Conservation (phyloP, 2,329 filamentous ascomycete species). For the Arthrobotrys pseudoclavata region DNA sequence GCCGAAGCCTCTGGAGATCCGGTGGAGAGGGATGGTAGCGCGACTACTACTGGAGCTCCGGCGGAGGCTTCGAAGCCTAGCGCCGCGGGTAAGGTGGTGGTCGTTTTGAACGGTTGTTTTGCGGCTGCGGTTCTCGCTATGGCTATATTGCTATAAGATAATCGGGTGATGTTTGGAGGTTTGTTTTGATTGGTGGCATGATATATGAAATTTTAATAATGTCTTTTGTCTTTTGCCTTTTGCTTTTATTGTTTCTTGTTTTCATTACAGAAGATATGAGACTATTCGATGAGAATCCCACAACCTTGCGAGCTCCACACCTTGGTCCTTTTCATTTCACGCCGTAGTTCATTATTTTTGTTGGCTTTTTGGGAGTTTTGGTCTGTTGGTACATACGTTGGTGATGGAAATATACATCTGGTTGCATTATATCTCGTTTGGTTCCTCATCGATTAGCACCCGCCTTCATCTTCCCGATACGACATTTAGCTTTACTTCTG, state of each 20-base stretch:
- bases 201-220: conserved; percentile 16
- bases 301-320: no score
- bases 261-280: not conserved
- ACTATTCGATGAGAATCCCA: not conserved
- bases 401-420: conserved; percentile 9
- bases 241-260: not conserved
- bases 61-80: conserved; percentile 36
- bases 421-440: not conserved
- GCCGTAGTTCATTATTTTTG: not conserved
- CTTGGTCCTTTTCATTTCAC: no score
- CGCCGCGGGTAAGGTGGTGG: conserved; percentile 24
- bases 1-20: conserved; percentile 24
- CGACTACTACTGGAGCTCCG: conserved; percentile 31
- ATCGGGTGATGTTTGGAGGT: not conserved
- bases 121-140: conserved; percentile 25
- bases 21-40: conserved; percentile 54
- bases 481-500: no score
- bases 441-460: not conserved
- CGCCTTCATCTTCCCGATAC: no score
- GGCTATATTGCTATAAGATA: conserved; percentile 34
- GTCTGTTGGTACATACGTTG: conserved; percentile 45
- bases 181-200: not conserved
- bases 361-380: conserved; percentile 17
- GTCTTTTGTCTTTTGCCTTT: not conserved
- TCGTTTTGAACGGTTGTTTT: conserved; percentile 24